Conservation (phyloP, 495 filamentous ascomycete species). For the Penicillium verhagenii region DNA sequence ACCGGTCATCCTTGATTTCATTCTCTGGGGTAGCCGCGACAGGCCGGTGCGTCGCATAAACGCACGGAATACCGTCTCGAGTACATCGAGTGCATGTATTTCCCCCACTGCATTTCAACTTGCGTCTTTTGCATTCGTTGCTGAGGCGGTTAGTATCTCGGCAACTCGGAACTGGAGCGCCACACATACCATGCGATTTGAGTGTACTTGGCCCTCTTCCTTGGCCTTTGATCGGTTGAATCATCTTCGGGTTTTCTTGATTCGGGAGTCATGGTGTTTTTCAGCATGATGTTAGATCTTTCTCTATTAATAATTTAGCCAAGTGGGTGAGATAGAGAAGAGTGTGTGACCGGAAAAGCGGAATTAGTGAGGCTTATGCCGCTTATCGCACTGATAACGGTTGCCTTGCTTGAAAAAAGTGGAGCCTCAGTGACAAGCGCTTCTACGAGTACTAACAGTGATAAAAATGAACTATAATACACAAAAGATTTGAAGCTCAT, state of each 20-base stretch:
- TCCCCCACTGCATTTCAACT: slow-evolving; percentile 89
- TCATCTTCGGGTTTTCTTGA: background rate
- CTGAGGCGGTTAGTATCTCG: slow-evolving; percentile 25
- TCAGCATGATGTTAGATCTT: background rate
- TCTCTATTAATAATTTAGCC: background rate
- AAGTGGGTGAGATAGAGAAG: background rate
- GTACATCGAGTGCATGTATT: slow-evolving; percentile 74
- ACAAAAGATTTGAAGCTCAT: too few relatives aligned
- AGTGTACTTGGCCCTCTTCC: slow-evolving; percentile 36
- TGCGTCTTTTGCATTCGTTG: slow-evolving; percentile 87
- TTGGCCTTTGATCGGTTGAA: background rate
- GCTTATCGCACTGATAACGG: background rate
- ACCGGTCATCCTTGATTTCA: slow-evolving; percentile 26
- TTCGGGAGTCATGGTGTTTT: background rate
- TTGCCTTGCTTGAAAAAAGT: background rate
- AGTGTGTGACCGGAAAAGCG: background rate
- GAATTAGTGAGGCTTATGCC: slow-evolving; percentile 1
- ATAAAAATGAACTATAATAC: too few relatives aligned
- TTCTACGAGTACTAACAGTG: too few relatives aligned
- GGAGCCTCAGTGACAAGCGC: too few relatives aligned
- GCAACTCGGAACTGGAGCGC: background rate
- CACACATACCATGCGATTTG: slow-evolving; percentile 36
- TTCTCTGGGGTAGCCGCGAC: slow-evolving; percentile 4
- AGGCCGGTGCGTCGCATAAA: slow-evolving; percentile 49
- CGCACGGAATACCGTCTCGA: slow-evolving; percentile 60